phyloP scores from a whole-genome alignment of 768 basidiomycete species.

The Tricholomella constricta region DNA sequence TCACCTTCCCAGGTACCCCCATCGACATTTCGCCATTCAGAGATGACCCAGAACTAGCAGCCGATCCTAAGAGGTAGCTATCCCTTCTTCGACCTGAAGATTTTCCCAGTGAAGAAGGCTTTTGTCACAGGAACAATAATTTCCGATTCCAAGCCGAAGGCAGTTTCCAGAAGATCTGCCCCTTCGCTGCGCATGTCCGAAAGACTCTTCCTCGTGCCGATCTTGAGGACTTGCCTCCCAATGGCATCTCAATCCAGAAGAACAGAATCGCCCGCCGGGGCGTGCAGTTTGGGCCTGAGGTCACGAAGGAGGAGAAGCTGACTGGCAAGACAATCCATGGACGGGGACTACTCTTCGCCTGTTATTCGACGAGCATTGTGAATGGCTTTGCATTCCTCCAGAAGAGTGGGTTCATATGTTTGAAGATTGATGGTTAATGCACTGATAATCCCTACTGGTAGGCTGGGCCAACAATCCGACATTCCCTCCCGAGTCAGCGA shows the following conservation, averaged over 20 bases:
- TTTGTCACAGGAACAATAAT: constrained; percentile 38
- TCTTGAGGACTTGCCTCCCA: constrained; percentile 26
- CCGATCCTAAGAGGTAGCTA: constrained; percentile 36
- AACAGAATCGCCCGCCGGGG: constrained; percentile 50
- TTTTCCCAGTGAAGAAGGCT: no score
- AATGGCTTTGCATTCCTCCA: constrained; percentile 47
- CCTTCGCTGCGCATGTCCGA: constrained; percentile 50
- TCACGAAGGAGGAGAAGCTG: constrained; percentile 38
- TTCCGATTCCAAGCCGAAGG: constrained; percentile 41
- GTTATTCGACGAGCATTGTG: constrained; percentile 43
- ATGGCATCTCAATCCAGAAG: constrained; percentile 23
- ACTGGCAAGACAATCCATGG: constrained; percentile 41
- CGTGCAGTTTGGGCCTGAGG: constrained; percentile 54
- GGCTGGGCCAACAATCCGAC: constrained; percentile 40
- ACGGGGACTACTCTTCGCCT: constrained; percentile 51
- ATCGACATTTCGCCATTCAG: constrained; percentile 45
- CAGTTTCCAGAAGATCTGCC: constrained; percentile 40
- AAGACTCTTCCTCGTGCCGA: constrained; percentile 50
- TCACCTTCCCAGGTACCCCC: constrained; percentile 38
- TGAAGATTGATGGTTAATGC: no score
- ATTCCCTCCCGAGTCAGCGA: constrained; percentile 35
- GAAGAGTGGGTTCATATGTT: constrained; percentile 37
- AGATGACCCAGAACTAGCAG: constrained; percentile 40
- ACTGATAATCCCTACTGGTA: constrained; percentile 18
- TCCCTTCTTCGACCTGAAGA: no score